Evolutionary conservation across 305 asterid genomes (phyloP).

Genomic region (Solanum hybrid): DNA sequence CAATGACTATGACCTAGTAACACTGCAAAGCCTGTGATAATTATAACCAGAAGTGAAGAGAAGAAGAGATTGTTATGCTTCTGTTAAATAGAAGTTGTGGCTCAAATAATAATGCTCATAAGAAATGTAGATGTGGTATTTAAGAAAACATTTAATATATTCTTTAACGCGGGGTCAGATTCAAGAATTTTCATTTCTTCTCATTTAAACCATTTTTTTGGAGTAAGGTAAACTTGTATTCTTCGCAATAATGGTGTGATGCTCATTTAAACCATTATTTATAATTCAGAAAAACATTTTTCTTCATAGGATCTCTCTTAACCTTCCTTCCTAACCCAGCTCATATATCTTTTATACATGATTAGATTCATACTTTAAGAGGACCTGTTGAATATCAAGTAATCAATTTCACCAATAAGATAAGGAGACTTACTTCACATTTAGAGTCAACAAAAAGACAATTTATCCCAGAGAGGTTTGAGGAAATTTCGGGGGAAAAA

Average conservation of each 20-base stretch:
- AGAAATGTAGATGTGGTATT: not conserved
- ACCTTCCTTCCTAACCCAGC: not conserved
- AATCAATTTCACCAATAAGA: not conserved
- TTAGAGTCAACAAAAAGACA: not conserved
- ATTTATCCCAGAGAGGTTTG: not conserved
- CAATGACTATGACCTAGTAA: not conserved
- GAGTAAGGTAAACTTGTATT: not conserved
- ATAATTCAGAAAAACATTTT: not conserved
- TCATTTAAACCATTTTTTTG: not conserved
- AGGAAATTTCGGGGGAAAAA: not conserved
- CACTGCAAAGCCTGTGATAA: not conserved
- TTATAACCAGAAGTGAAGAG: not conserved
- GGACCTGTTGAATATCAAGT: not conserved
- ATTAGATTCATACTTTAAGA: not conserved
- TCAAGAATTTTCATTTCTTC: not conserved
- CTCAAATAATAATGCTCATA: not conserved
- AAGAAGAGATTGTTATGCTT: not conserved
- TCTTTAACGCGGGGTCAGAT: not conserved
- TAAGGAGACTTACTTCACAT: not conserved
- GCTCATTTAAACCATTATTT: not conserved
- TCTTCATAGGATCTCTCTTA: not conserved
- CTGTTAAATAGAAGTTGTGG: not conserved
- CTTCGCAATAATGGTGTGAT: not conserved
- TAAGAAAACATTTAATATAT: not conserved
- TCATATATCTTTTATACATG: not conserved